Base-by-base conservation (phyloP, 1,139 yeast species). In the Pichia sp. region DNA sequence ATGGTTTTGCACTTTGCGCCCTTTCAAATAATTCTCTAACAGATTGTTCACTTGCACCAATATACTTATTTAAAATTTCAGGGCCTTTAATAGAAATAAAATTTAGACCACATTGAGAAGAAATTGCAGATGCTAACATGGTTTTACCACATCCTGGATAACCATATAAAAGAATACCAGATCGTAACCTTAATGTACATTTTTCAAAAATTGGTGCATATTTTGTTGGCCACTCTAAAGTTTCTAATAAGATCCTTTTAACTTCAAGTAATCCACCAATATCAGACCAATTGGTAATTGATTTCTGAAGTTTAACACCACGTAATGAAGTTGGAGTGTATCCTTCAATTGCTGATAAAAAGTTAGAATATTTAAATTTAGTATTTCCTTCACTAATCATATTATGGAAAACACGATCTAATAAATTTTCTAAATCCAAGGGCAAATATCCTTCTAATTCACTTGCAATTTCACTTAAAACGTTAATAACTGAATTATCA, bases 71-170 rank as follows among this genome's bases (percentile, higher is more conserved):
- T 60, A 93, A 76, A 50, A 93, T 89, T 66, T 93, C 99, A 0
- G 99, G 99, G 19, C 99, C 99, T 67, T 93, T 93, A 51, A 93
- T 86, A 3, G 96, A 84, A 38, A 93, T 93, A 67, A 93, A 93
- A 63, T 93, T 93, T 55, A 93, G 74, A 0, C 98, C 98, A 70
- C 97, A 89, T 64, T 91, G 95, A 0, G 91, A 86, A 0, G 98
- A 96, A 48, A 93, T 89, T 0, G 98, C 97, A 56, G 95, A 85
- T 0, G 98, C 98, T 42, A 93, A 70, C 56, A 91, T 74, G 0
- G 99, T 93, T 68, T 93, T 93, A 51, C 99, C 99, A 71, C 99
- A 93, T 5, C 99, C 99, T 1, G 99, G 99, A 64, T 88, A 93
- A 0, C 99, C 99, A 68, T 91, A 93, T 19, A 93, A 76, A 50